These are phyloP conservation scores for Trichosporon faecale DNA, from an alignment of 1,284 basidiomycete genomes.

Conservation along the genomic window DNA sequence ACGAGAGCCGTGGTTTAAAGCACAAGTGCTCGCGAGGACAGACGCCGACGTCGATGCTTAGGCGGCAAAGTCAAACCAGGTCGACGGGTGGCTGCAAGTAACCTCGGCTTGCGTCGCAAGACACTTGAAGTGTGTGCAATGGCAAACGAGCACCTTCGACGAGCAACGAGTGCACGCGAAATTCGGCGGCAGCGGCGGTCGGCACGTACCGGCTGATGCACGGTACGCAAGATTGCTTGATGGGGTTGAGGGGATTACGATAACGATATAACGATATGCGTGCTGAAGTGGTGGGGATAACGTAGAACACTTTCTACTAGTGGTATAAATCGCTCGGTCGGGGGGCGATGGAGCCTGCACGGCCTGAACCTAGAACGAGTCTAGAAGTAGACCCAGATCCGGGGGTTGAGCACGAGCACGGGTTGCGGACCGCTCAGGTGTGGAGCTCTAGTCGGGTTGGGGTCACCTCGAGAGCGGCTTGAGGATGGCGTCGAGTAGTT, in stretches of 20 bases:
- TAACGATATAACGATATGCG: constrained; percentile 7
- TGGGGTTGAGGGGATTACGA: neutral
- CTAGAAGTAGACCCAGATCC: neutral
- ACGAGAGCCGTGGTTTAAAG: neutral
- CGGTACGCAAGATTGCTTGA: neutral
- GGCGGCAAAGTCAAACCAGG: neutral
- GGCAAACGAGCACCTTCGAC: neutral
- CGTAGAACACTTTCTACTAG: neutral
- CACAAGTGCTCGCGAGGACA: neutral
- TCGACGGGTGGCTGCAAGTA: neutral
- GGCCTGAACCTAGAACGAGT: neutral
- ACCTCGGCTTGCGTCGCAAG: neutral
- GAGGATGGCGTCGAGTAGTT: neutral
- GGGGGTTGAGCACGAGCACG: neutral
- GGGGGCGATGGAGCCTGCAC: neutral
- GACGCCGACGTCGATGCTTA: neutral
- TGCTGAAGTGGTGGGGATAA: constrained; percentile 2
- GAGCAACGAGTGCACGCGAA: too few species aligned
- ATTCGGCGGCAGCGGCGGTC: neutral
- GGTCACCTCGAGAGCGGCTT: neutral
- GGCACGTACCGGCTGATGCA: neutral
- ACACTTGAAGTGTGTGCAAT: neutral
- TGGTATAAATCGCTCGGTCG: constrained; percentile 6
- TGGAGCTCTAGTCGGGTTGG: neutral
- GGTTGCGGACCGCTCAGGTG: neutral